phyloP scores from a whole-genome alignment of 495 filamentous ascomycete species.

The Aspergillus hancockii region DNA sequence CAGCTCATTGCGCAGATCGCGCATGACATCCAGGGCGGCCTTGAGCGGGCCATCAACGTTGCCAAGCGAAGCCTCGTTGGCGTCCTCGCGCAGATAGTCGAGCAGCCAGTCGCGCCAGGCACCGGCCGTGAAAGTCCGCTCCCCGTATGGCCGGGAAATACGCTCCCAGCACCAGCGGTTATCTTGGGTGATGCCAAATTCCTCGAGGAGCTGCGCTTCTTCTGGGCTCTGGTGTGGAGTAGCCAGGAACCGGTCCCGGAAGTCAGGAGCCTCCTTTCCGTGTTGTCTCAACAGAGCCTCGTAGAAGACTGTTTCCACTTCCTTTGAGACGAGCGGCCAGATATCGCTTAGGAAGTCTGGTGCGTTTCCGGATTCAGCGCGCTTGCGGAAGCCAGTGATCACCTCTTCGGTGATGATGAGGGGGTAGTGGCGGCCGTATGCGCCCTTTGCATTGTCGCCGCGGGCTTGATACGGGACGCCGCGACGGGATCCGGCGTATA shows the following conservation, averaged over 20 bases:
- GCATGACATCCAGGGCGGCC: slow-evolving; percentile 21
- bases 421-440: slow-evolving; percentile 19
- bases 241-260: slow-evolving; percentile 10
- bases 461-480: slow-evolving; percentile 25
- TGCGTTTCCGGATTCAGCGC: slow-evolving; percentile 12
- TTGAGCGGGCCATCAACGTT: slow-evolving; percentile 21
- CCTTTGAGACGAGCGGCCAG: slow-evolving; percentile 21
- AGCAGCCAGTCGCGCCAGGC: slow-evolving; percentile 11
- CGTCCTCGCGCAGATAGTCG: slow-evolving; percentile 8
- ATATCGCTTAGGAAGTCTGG: slow-evolving; percentile 21
- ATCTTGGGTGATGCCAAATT: not conserved
- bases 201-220: slow-evolving; percentile 16
- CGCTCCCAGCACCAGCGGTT: slow-evolving; percentile 10
- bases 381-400: slow-evolving; percentile 17
- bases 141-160: slow-evolving; percentile 3
- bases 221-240: slow-evolving; percentile 14
- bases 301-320: slow-evolving; percentile 25
- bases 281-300: slow-evolving; percentile 15
- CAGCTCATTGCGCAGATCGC: slow-evolving; percentile 24
- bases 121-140: slow-evolving; percentile 6
- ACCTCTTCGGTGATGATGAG: slow-evolving; percentile 19
- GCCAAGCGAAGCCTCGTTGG: slow-evolving; percentile 17
- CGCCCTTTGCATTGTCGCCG: slow-evolving; percentile 21
- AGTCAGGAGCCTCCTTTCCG: slow-evolving; percentile 4
- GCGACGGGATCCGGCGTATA: slow-evolving; percentile 23